Evolutionary conservation across 208 protist genomes (phyloP), one percentile per base, ranked within the genome.

Genomic region (Angomonas desouzai): DNA sequence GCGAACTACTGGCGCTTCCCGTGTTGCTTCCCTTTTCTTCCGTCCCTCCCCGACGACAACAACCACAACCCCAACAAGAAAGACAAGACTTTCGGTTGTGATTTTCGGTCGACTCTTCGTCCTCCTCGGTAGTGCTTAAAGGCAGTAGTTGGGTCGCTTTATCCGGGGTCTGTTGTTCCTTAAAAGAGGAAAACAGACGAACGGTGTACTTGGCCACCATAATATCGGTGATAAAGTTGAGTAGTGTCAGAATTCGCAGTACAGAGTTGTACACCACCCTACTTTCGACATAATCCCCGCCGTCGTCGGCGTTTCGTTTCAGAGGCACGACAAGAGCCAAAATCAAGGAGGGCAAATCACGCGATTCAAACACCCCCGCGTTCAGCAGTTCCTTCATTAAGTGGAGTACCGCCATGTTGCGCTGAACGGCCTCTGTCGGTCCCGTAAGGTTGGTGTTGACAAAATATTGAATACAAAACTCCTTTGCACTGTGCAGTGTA

Each of bases 221-320:
- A 10, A 83, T 58, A 53, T 83, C 77, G 18, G 62, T 75, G 0
- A 83, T 56, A 13, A 38, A 25, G 53, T 66, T 73, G 43, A 83
- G 62, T 22, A 83, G 30, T n/a, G 60, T 65, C 62, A 83, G 56
- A 43, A 64, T 68, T 28, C 63, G 56, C n/a, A 62, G 18, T 49
- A 78, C 78, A 64, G 64, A 76, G 45, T 78, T 66, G 55, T 78
- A 68, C n/a, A 83, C 72, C 45, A 43, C 27, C 18, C 68, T 66
- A 36, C 67, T 57, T 47, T 83, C 65, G 7, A 78, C 58, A 59
- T 65, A 48, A 48, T 47, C 66, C 13, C 29, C 30, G 25, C 55
- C 22, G 33, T 76, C 68, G 30, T 71, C 68, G 13, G 68, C 66
- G 30, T 38, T 45, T 0, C 68, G 77, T 48, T 83, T 66, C 6